Evolutionary conservation across 2,329 filamentous ascomycete species (phyloP).

Genomic region (Hypoxylon sp.): DNA sequence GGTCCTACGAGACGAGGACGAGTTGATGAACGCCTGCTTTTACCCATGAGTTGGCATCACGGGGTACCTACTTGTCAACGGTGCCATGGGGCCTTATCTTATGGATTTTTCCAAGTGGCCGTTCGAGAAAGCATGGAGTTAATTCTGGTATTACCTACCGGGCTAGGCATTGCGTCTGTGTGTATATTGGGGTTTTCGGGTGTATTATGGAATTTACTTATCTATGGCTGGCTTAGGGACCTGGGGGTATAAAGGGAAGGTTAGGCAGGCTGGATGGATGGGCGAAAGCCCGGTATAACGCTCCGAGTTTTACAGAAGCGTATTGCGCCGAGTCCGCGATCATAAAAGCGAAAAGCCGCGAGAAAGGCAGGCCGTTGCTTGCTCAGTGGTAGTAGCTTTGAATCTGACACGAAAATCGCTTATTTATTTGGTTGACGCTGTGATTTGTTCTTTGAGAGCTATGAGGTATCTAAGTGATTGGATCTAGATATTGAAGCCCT

Average conservation of each 20-base stretch:
- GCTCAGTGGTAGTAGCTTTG: no score
- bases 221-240: background rate
- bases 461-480: background rate
- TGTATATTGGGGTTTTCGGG: background rate
- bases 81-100: conserved; percentile 11
- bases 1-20: no score
- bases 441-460: background rate
- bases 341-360: conserved; percentile 5
- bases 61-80: background rate
- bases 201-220: no score
- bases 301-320: conserved; percentile 6
- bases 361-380: no score
- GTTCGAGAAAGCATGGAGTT: conserved; percentile 26
- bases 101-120: conserved; percentile 20
- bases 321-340: background rate
- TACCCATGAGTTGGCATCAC: conserved; percentile 2
- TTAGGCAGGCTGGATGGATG: background rate
- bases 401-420: conserved; percentile 9
- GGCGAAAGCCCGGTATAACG: conserved; percentile 22
- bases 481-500: no score
- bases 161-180: conserved; percentile 11
- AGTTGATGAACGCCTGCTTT: conserved; percentile 14
- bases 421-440: background rate
- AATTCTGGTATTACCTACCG: conserved; percentile 42
- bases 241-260: conserved; percentile 14